Evolutionary conservation across 2,329 filamentous ascomycete genomes (phyloP).

Genomic region (Cladosporium sp.): DNA sequence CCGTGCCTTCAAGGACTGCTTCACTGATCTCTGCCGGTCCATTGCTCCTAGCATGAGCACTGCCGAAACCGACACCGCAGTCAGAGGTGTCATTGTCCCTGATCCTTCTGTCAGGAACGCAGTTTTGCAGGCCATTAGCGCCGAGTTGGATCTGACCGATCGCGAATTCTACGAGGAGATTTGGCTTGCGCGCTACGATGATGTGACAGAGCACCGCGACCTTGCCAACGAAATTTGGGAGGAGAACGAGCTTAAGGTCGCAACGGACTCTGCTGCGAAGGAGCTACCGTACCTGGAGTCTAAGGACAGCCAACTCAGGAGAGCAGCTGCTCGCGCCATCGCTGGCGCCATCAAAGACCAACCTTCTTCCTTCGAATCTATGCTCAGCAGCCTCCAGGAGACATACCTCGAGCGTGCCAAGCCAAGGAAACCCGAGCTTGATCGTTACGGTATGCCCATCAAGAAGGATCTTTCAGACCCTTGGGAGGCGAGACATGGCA

Average conservation of each 20-base stretch:
- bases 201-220: slow-evolving; percentile 81
- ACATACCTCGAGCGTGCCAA: slow-evolving; percentile 79
- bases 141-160: slow-evolving; percentile 89
- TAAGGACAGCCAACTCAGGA: slow-evolving; percentile 76
- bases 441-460: slow-evolving; percentile 91
- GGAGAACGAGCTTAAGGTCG: slow-evolving; percentile 77
- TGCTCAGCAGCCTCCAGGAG: slow-evolving; percentile 66
- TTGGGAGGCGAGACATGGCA: slow-evolving; percentile 88
- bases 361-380: slow-evolving; percentile 58
- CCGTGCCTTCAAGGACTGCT: slow-evolving; percentile 89
- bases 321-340: slow-evolving; percentile 78
- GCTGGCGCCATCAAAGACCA: slow-evolving; percentile 70
- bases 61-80: slow-evolving; percentile 73
- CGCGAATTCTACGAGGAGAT: slow-evolving; percentile 84
- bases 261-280: slow-evolving; percentile 58
- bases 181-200: slow-evolving; percentile 91
- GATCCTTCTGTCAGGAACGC: slow-evolving; percentile 79
- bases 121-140: slow-evolving; percentile 83
- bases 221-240: slow-evolving; percentile 90
- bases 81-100: slow-evolving; percentile 75
- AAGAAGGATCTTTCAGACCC: slow-evolving; percentile 85
- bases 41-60: slow-evolving; percentile 77
- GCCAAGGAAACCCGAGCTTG: slow-evolving; percentile 77
- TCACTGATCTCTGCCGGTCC: slow-evolving; percentile 81
- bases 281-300: slow-evolving; percentile 79